Conservation (phyloP, 768 basidiomycete genomes). For the Lactarius evosmus region DNA sequence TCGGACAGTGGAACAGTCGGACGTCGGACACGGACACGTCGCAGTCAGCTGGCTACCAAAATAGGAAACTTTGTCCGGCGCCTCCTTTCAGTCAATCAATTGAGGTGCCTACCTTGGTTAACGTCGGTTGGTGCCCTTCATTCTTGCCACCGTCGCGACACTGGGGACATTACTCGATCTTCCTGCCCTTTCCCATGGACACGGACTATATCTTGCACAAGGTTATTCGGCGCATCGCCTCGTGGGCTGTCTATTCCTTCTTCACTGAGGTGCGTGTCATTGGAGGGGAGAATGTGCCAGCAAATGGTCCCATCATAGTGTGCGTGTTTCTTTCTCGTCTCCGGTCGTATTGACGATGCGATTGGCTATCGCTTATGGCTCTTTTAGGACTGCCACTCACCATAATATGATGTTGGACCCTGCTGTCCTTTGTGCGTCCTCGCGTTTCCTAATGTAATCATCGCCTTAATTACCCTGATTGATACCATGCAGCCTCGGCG, state of each 20-base stretch:
- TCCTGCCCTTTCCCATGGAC: conserved; percentile 29
- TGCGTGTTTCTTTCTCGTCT: conserved; percentile 42
- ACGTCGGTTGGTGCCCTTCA: background rate
- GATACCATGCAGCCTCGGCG: conserved; percentile 54
- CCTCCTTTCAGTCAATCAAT: conserved; percentile 3
- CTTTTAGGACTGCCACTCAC: conserved; percentile 71
- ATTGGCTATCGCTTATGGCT: conserved; percentile 18
- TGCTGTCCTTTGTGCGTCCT: conserved; percentile 65
- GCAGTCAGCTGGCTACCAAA: conserved; percentile 1
- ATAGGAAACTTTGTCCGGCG: conserved; percentile 15
- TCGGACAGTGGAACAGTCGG: too few relatives aligned
- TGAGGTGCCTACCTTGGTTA: background rate
- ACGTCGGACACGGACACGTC: too few relatives aligned
- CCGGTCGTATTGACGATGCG: background rate
- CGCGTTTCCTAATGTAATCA: conserved; percentile 24
- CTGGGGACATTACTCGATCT: background rate
- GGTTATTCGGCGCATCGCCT: conserved; percentile 65
- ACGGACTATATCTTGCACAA: conserved; percentile 55
- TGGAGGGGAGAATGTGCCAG: conserved; percentile 85
- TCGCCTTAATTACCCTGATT: conserved; percentile 28
- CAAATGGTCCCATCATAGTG: conserved; percentile 89
- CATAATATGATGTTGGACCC: conserved; percentile 97
- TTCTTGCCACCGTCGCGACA: background rate
- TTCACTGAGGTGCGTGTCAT: conserved; percentile 86
- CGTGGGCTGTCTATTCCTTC: conserved; percentile 77